Conservation (phyloP, 257 asterid species). For the Solanum ossicruentum region DNA sequence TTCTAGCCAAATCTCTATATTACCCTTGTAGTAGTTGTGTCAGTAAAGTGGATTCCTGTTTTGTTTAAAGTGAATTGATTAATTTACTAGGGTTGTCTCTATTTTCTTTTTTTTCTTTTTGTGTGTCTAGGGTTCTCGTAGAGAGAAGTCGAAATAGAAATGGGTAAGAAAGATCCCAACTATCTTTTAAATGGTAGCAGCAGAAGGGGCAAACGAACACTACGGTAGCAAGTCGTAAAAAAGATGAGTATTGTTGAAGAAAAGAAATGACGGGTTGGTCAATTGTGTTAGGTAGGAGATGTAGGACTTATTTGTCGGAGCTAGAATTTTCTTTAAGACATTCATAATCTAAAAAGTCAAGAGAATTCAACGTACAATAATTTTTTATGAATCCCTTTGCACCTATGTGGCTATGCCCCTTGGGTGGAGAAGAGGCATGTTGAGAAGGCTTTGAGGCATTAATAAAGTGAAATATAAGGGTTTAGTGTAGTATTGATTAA, state of each 20-base stretch:
- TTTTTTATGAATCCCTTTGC: neutral
- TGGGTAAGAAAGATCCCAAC: no score
- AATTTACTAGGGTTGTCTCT: neutral
- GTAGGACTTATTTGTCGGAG: neutral
- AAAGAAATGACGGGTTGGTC: no score
- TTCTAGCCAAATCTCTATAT: neutral
- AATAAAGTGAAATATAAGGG: neutral
- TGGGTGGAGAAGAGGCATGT: neutral
- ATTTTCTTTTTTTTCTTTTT: neutral
- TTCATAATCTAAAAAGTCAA: no score
- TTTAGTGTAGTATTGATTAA: neutral
- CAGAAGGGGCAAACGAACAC: no score
- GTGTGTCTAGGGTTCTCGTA: neutral
- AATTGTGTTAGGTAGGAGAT: no score
- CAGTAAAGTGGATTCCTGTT: neutral
- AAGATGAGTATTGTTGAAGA: no score
- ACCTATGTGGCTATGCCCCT: neutral
- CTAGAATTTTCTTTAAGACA: accelerated
- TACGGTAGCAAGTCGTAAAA: no score
- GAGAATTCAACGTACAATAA: no score
- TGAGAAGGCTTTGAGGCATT: neutral
- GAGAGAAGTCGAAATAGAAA: no score
- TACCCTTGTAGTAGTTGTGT: neutral
- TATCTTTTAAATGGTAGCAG: no score
- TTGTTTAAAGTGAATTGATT: neutral